Conservation (phyloP, 345 rosid species). For the Populus euphratica region DNA sequence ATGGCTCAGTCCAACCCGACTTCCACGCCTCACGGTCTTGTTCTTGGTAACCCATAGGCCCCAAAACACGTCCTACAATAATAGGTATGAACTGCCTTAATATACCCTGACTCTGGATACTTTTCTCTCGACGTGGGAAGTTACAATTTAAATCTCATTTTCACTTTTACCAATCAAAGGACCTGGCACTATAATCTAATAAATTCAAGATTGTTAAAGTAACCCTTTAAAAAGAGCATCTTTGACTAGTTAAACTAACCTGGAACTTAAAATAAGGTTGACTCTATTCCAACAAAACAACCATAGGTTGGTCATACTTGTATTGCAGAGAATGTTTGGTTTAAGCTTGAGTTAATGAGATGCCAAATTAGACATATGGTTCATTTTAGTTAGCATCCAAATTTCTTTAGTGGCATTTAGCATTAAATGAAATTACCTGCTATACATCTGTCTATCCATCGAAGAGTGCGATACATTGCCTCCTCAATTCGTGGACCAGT, state of each 20-base stretch:
- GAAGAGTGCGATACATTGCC: conserved; percentile 83
- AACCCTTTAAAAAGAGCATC: neutral
- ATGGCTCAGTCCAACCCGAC: too few species aligned
- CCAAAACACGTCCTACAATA: too few species aligned
- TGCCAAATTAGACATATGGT: neutral
- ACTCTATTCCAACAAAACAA: conserved; percentile 3
- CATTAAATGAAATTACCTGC: conserved; percentile 34
- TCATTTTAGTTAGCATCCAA: neutral
- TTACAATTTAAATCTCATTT: neutral
- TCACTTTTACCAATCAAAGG: neutral
- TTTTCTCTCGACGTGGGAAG: too few species aligned
- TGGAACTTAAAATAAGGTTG: neutral
- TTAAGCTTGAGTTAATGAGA: neutral
- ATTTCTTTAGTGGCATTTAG: conserved; percentile 3
- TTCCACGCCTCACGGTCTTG: too few species aligned
- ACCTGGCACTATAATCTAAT: neutral
- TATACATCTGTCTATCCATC: conserved; percentile 83
- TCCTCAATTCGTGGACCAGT: conserved; percentile 79
- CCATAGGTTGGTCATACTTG: neutral
- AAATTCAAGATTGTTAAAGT: neutral
- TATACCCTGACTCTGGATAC: too few species aligned
- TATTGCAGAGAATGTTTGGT: conserved; percentile 2
- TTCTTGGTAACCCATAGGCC: too few species aligned
- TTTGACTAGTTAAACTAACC: neutral
- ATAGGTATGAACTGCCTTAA: too few species aligned